Base-by-base conservation (phyloP, 1,139 yeast species). In the Nakaseomyces kungkrabaensis region DNA sequence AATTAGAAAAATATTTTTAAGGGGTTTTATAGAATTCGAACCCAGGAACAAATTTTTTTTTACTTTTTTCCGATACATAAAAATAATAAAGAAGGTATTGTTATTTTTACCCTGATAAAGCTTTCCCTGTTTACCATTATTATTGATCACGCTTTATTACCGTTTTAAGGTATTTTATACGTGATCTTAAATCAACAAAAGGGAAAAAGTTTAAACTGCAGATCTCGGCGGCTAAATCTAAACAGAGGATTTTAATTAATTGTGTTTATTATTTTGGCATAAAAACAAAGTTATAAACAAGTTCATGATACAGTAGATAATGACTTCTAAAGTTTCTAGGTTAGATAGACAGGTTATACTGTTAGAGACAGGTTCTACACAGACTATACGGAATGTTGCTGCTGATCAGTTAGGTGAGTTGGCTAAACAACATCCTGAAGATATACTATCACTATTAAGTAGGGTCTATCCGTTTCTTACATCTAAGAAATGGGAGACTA, bases 361-460 rank as follows among this genome's bases (percentile, higher is more conserved):
- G 54, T 72, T 94, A 57, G 98, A 94, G 69, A 87, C 97, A 3
- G 98, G 98, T 11, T 88, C 97, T 13, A 89, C 97, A 5, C 87
- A 88, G 38, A 86, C 88, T 65, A 94, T 94, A 47, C 78, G 98
- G 57, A 88, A 87, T 62, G 88, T 97, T 10, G 99, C 98, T 0
- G 98, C 98, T 1, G 97, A 92, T 63, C 99, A 94, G 68, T 74
- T 94, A 58, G 89, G 96, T 3, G 97, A 90, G 60, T 76, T 94
- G 47, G 97, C 96, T 32, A 85, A 85, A 65, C 84, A 86, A 43
- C 98, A 94, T 60, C 97, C 97, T 0, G 97, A 90, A 65, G 98
- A 94, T 63, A 79, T 86, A 32, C 74, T 89, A 51, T 85, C 85
- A 55, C 72, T 94, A 45, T 71, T 94, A 41, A 89, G 96, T 26